phyloP scores from a whole-genome alignment of 805 yeast genomes.

The Metahyphopichia silvanorum region DNA sequence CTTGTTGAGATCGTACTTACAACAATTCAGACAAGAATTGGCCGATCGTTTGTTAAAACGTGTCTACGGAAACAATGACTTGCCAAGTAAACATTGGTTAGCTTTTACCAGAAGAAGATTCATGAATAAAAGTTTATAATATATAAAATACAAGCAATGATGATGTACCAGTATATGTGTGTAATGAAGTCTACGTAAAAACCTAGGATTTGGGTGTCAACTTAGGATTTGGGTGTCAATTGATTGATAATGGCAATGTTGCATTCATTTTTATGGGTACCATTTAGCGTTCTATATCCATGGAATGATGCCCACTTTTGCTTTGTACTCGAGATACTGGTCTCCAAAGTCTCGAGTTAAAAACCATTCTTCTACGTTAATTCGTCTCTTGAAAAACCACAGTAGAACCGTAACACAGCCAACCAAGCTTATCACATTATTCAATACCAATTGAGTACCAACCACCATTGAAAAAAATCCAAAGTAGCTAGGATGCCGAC shows the following conservation, averaged over 20 bases:
- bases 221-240: too few relatives aligned
- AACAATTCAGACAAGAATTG: constrained; percentile 93
- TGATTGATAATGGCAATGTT: too few relatives aligned
- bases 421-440: constrained; percentile 17
- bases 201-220: not conserved
- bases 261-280: too few relatives aligned
- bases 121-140: constrained; percentile 82
- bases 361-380: constrained; percentile 33
- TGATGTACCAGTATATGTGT: too few relatives aligned
- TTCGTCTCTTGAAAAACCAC: constrained; percentile 26
- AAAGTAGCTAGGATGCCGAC: constrained; percentile 37
- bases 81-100: constrained; percentile 91
- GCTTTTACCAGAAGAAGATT: constrained; percentile 93
- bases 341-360: constrained; percentile 24
- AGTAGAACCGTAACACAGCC: constrained; percentile 14
- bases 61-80: constrained; percentile 58
- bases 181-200: not conserved
- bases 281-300: constrained; percentile 9
- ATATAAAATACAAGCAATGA: not conserved
- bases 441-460: constrained; percentile 27
- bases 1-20: constrained; percentile 73
- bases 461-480: constrained; percentile 33
- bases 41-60: constrained; percentile 75
- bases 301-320: constrained; percentile 25
- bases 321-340: constrained; percentile 22